phyloP scores from a whole-genome alignment of 495 filamentous ascomycete species.

The Collariella sp. region DNA sequence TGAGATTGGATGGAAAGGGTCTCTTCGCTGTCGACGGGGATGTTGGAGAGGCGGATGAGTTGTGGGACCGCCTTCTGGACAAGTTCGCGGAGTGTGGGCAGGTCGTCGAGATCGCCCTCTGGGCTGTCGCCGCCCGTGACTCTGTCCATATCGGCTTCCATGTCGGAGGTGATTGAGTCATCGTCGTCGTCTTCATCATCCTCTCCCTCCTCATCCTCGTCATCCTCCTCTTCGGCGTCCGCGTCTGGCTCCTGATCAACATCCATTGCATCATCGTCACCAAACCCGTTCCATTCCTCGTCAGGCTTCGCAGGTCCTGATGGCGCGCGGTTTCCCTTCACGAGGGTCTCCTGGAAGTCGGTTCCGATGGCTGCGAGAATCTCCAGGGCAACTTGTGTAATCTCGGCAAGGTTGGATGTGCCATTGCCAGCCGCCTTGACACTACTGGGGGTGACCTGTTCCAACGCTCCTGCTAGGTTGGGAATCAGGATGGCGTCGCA shows the following conservation, averaged over 20 bases:
- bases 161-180: constrained; percentile 39
- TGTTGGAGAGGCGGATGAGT: constrained; percentile 35
- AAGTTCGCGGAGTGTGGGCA: constrained; percentile 40
- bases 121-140: constrained; percentile 43
- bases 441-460: constrained; percentile 20
- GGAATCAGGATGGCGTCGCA: constrained; percentile 43
- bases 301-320: constrained; percentile 8
- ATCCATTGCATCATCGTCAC: constrained; percentile 27
- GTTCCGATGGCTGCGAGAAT: constrained; percentile 53
- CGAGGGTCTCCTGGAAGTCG: constrained; percentile 38
- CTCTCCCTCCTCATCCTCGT: constrained; percentile 27
- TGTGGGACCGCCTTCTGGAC: constrained; percentile 42
- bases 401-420: constrained; percentile 23
- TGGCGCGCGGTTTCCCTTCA: constrained; percentile 27
- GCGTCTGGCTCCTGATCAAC: constrained; percentile 25
- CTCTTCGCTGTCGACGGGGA: constrained; percentile 15
- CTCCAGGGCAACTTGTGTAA: constrained; percentile 45
- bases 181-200: constrained; percentile 32
- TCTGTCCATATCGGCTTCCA: constrained; percentile 51
- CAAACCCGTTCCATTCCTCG: constrained; percentile 26
- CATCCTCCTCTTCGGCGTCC: constrained; percentile 27
- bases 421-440: constrained; percentile 19
- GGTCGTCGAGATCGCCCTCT: constrained; percentile 31
- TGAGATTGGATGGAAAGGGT: constrained; percentile 34
- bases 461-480: constrained; percentile 31